Evolutionary conservation across 352 stramenopile genomes (phyloP).

Genomic region (Thraustochytrium sp.): DNA sequence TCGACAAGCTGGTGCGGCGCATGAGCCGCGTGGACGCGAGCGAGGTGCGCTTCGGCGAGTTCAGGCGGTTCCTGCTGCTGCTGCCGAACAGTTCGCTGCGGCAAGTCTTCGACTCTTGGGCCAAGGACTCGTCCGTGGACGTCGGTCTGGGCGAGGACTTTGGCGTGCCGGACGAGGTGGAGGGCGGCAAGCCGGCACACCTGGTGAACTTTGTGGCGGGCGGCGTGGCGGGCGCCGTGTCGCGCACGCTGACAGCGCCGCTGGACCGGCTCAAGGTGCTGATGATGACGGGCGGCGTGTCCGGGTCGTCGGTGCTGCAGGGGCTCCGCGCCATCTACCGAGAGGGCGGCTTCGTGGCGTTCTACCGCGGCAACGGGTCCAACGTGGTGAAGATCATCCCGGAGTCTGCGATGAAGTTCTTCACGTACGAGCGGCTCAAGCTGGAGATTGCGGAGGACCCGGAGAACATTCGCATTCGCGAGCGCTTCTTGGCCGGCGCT

Average conservation of each 20-base stretch:
- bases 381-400: slow-evolving; percentile 53
- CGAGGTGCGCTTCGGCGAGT: slow-evolving; percentile 11
- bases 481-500: slow-evolving; percentile 43
- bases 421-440: slow-evolving; percentile 47
- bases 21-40: not conserved
- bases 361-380: slow-evolving; percentile 49
- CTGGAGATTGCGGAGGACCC: not conserved
- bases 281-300: slow-evolving; percentile 44
- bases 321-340: slow-evolving; percentile 41
- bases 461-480: not conserved
- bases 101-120: slow-evolving; percentile 28
- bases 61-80: slow-evolving; percentile 27
- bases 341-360: slow-evolving; percentile 44
- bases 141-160: slow-evolving; percentile 1
- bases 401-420: slow-evolving; percentile 49
- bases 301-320: not conserved
- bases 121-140: slow-evolving; percentile 11
- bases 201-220: slow-evolving; percentile 46
- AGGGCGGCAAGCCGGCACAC: slow-evolving; percentile 27
- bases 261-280: slow-evolving; percentile 51
- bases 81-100: slow-evolving; percentile 13
- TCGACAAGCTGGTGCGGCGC: slow-evolving; percentile 2
- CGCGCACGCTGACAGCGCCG: slow-evolving; percentile 49
- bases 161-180: slow-evolving; percentile 5
- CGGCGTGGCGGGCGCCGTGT: slow-evolving; percentile 49